Percentiles rank a stretch among this genome's conserved stretches.
Evolutionary conservation across 2,329 filamentous ascomycete species (phyloP).

Genomic region (Sporothrix mexicana): DNA sequence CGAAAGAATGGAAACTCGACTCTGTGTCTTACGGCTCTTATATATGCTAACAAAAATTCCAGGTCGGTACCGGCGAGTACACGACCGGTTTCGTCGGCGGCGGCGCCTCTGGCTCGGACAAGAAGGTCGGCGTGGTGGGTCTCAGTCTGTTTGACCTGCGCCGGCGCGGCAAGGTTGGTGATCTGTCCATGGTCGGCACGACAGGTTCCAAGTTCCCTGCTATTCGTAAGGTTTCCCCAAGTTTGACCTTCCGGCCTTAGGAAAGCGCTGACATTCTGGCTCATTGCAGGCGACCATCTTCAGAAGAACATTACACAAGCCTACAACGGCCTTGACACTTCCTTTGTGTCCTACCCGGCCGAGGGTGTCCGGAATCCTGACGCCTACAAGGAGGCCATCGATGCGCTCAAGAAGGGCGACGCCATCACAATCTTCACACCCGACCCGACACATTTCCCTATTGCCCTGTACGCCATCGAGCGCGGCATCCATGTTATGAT

Average conservation of each 20-base stretch:
- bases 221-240: slow-evolving; percentile 67
- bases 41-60: not conserved
- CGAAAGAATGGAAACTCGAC: slow-evolving; percentile 15
- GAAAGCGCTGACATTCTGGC: not conserved
- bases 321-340: slow-evolving; percentile 88
- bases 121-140: slow-evolving; percentile 93
- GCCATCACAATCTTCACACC: slow-evolving; percentile 97
- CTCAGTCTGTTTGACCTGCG: slow-evolving; percentile 88
- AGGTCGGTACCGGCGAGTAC: slow-evolving; percentile 94
- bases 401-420: slow-evolving; percentile 78
- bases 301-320: slow-evolving; percentile 84
- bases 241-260: not conserved
- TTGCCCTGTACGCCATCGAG: slow-evolving; percentile 89
- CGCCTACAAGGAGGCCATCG: slow-evolving; percentile 87
- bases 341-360: slow-evolving; percentile 81
- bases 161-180: slow-evolving; percentile 83
- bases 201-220: slow-evolving; percentile 89
- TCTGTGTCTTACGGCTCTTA: not conserved
- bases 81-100: slow-evolving; percentile 92
- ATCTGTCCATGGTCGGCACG: slow-evolving; percentile 87
- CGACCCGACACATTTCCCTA: slow-evolving; percentile 89
- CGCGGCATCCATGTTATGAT: slow-evolving; percentile 87
- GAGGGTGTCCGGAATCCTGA: slow-evolving; percentile 76
- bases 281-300: slow-evolving; percentile 71
- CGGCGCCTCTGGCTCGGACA: slow-evolving; percentile 84